Evolutionary conservation across 345 rosid species (phyloP).

Genomic region (Rhodomyrtus tomentosa): DNA sequence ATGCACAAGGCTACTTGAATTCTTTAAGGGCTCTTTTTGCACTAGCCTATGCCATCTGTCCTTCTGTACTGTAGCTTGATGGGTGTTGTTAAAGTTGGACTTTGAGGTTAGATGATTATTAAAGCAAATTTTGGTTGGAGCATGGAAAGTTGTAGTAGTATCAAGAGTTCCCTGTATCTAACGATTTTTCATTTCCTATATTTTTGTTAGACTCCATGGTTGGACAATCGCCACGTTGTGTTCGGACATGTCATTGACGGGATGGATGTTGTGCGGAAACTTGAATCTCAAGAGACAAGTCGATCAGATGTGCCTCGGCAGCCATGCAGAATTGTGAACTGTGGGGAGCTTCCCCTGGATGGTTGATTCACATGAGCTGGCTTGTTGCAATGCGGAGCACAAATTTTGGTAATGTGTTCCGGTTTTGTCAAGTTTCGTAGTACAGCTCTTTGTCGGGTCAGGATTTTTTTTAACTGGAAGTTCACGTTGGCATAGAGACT

Average conservation of each 20-base stretch:
- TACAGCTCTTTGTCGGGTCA: background rate
- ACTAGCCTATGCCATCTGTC: background rate
- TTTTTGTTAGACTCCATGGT: constrained; percentile 58
- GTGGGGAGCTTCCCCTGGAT: constrained; percentile 71
- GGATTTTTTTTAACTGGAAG: background rate
- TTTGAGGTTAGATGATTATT: background rate
- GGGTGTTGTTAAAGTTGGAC: background rate
- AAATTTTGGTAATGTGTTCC: background rate
- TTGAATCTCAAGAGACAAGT: constrained; percentile 72
- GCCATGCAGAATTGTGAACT: constrained; percentile 67
- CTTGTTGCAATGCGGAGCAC: background rate
- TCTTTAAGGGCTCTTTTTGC: background rate
- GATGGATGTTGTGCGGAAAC: constrained; percentile 54
- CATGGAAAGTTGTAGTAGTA: background rate
- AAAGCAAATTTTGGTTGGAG: background rate
- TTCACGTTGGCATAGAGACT: background rate
- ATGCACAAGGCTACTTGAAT: background rate
- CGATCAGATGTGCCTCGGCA: constrained; percentile 49
- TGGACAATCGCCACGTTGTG: constrained; percentile 88
- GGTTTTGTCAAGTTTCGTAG: background rate
- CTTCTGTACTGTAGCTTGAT: background rate
- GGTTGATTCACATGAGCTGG: constrained; percentile 20
- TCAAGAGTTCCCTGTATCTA: background rate
- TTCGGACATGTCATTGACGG: constrained; percentile 80
- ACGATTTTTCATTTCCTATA: background rate